Conservation (phyloP, 2,329 filamentous ascomycete species). For the Akanthomyces dipterigenus region DNA sequence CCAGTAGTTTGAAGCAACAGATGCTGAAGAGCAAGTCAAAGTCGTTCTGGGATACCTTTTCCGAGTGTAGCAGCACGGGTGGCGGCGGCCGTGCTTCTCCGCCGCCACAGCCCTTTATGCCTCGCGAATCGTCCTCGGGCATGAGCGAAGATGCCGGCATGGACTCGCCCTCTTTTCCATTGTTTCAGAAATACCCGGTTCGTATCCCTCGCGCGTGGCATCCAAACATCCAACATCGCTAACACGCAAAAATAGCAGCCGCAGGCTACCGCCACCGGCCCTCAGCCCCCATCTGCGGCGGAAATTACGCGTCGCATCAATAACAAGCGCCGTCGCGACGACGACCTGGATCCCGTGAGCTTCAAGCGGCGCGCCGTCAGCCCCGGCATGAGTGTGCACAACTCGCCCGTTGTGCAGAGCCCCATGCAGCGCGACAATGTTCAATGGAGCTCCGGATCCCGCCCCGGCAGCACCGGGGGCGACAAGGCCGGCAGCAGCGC, state of each 20-base stretch:
- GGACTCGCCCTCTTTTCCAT: conserved; percentile 55
- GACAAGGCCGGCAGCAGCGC: conserved; percentile 46
- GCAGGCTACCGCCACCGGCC: conserved; percentile 24
- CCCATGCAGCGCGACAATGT: conserved; percentile 66
- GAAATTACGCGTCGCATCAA: conserved; percentile 74
- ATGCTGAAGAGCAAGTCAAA: conserved; percentile 64
- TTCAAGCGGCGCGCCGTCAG: conserved; percentile 91
- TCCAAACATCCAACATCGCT: conserved; percentile 6
- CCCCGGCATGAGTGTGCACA: conserved; percentile 84
- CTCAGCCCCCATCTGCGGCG: conserved; percentile 55
- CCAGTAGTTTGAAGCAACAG: conserved; percentile 69
- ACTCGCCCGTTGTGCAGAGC: conserved; percentile 81
- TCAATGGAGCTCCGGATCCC: conserved; percentile 72
- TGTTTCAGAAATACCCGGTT: conserved; percentile 28
- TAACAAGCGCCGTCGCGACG: conserved; percentile 78
- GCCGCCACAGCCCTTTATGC: conserved; percentile 57
- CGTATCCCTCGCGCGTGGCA: not conserved
- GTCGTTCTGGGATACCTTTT: conserved; percentile 69
- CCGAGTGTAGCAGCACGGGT: conserved; percentile 53
- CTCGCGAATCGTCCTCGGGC: conserved; percentile 51
- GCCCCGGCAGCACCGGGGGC: conserved; percentile 55
- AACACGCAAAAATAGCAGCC: conserved; percentile 21
- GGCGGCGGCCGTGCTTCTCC: conserved; percentile 50
- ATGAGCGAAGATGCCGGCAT: conserved; percentile 66
- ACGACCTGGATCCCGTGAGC: conserved; percentile 79